Evolutionary conservation across 2,329 filamentous ascomycete genomes (phyloP).

Genomic region (Phialophora chinensis): DNA sequence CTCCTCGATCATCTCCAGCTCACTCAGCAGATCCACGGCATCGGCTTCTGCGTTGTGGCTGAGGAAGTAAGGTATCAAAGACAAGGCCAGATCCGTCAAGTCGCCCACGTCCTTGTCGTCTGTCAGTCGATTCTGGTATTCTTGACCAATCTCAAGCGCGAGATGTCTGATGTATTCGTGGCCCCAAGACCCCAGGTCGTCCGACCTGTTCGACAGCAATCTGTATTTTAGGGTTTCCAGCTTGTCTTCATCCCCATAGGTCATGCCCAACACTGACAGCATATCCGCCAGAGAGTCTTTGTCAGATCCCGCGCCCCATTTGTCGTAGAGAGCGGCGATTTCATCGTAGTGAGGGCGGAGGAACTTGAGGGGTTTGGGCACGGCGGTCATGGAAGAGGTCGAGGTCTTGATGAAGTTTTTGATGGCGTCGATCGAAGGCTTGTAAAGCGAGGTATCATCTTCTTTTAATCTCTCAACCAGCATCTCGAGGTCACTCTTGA

Average conservation of each 20-base stretch:
- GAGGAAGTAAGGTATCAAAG: constrained; percentile 90
- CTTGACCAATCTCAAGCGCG: constrained; percentile 92
- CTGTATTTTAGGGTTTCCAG: constrained; percentile 97
- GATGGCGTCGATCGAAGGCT: constrained; percentile 90
- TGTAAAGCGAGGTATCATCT: constrained; percentile 84
- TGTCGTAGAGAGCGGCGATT: constrained; percentile 83
- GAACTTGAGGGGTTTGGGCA: constrained; percentile 98
- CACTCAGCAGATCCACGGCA: constrained; percentile 94
- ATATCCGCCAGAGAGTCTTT: constrained; percentile 85
- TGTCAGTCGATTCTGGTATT: constrained; percentile 85
- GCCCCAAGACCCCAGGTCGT: constrained; percentile 95
- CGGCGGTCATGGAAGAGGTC: constrained; percentile 98
- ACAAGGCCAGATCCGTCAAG: constrained; percentile 79
- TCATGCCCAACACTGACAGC: constrained; percentile 97
- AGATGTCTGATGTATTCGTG: constrained; percentile 98
- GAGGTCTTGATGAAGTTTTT: constrained; percentile 99
- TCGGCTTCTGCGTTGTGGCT: constrained; percentile 98
- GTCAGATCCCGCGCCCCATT: constrained; percentile 82
- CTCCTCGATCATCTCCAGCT: constrained; percentile 94
- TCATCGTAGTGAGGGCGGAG: constrained; percentile 94
- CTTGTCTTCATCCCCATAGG: constrained; percentile 93
- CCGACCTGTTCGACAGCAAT: constrained; percentile 72
- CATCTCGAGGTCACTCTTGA: constrained; percentile 98
- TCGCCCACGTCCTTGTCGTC: constrained; percentile 85
- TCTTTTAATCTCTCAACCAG: constrained; percentile 96